Evolutionary conservation across 495 filamentous ascomycete genomes (phyloP), one percentile per base, ranked within the genome.

Genomic region (Penicillium steckii): DNA sequence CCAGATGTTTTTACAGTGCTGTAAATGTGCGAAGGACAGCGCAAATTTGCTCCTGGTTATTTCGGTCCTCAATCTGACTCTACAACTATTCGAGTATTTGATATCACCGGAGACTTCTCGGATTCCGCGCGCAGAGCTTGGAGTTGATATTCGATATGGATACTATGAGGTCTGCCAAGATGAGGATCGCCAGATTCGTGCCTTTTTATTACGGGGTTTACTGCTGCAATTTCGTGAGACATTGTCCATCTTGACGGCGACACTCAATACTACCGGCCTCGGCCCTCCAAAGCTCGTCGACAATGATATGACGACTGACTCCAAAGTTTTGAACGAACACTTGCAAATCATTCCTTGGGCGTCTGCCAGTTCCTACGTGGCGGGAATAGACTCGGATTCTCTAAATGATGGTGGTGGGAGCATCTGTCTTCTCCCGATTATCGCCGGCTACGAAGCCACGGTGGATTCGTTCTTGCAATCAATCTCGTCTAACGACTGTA

Each of bases 81-180:
- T 74, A 18, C 70, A 74, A 21, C 32, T 74, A 3, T 65, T 77
- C 33, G 67, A 69, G 29, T 67, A 64, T 46, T 70, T 67, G 61
- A 58, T 72, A 12, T 63, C 64, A 25, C 66, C 65, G 13, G 66
- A 68, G 47, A 61, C 52, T 15, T 51, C 50, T 8, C 59, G 33
- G n/a, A 37, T 38, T 4, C 53, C 42, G 17, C 57, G 52, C 32
- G 58, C 55, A 22, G 59, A 65, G 38, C 45, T 59, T 17, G 51
- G 55, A 2, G 32, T 57, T 45, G 52, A 58, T 18, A 59, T 73
- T 29, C 59, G 61, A 18, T 75, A 75, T 46, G 72, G 72, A 21
- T 64, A 69, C 57, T 75, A 75, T 53, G 70, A 73, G 50, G 53
- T 68, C 21, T 56, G 60, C n/a, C 56, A 56, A 1, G 67, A 71